These are phyloP conservation scores for Juglanconis oblonga DNA, from an alignment of 2,329 filamentous ascomycete species.

Conservation along the genomic window DNA sequence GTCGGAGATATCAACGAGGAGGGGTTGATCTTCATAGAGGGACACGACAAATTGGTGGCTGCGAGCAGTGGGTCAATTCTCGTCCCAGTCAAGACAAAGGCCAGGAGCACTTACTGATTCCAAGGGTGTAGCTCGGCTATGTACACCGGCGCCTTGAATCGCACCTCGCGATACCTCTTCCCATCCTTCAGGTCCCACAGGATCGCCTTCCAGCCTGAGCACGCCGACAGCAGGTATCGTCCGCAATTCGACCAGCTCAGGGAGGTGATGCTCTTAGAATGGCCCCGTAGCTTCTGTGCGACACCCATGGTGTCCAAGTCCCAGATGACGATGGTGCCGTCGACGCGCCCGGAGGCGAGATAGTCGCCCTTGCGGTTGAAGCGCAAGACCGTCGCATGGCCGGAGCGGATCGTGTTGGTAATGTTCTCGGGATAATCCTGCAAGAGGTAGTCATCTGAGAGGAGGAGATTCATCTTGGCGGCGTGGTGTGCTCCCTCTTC, in stretches of 20 bases:
- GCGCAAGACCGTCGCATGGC: conserved; percentile 66
- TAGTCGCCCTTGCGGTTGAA: conserved; percentile 96
- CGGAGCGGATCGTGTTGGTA: conserved; percentile 77
- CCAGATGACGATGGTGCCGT: conserved; percentile 93
- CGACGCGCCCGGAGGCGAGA: conserved; percentile 87
- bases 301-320: conserved; percentile 97
- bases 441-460: conserved; percentile 62
- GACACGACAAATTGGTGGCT: conserved; percentile 86
- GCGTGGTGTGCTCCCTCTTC: background rate
- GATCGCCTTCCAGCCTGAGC: conserved; percentile 94
- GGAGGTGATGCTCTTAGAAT: conserved; percentile 90
- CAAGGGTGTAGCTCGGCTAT: conserved; percentile 92
- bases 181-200: conserved; percentile 82
- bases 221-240: conserved; percentile 85
- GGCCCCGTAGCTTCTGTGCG: conserved; percentile 87
- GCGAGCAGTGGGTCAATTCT: conserved; percentile 22
- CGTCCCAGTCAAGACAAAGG: background rate
- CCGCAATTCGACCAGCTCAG: conserved; percentile 94
- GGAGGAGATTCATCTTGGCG: conserved; percentile 53
- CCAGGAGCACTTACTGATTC: conserved; percentile 65
- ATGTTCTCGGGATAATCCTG: conserved; percentile 89
- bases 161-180: conserved; percentile 74
- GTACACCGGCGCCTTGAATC: conserved; percentile 90
- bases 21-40: conserved; percentile 88
- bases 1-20: conserved; percentile 77